Conservation (phyloP, 78 protist genomes). For the Goniomonas avonlea region DNA sequence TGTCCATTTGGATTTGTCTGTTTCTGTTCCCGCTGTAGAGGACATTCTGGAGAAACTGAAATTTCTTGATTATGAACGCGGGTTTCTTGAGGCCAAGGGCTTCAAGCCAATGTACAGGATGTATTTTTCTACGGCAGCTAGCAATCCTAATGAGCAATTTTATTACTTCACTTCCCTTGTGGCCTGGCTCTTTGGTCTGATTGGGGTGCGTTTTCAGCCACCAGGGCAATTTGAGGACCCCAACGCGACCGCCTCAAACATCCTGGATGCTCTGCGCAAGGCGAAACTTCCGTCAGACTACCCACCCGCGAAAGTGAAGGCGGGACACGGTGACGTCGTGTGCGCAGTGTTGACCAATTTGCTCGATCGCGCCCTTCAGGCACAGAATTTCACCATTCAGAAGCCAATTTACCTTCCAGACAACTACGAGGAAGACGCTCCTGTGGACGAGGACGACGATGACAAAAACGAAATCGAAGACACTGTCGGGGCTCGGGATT, state of each 20-base stretch:
- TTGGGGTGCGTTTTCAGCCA: background rate
- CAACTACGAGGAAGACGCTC: background rate
- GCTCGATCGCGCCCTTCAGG: background rate
- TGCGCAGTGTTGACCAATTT: background rate
- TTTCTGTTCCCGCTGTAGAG: no score
- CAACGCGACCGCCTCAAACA: background rate
- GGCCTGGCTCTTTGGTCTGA: background rate
- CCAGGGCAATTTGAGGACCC: constrained; percentile 15
- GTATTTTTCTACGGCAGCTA: background rate
- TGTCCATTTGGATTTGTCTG: no score
- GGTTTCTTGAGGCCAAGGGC: background rate
- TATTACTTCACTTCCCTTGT: background rate
- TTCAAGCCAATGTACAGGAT: background rate
- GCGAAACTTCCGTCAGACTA: background rate
- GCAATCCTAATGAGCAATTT: constrained; percentile 8
- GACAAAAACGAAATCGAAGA: background rate
- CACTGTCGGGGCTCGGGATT: background rate
- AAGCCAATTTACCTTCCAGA: background rate
- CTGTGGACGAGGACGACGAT: constrained; percentile 11
- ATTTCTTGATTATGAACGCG: background rate
- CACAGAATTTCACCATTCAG: background rate
- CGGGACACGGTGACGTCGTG: background rate
- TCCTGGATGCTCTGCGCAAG: background rate
- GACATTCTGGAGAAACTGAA: constrained; percentile 15
- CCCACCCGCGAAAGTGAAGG: background rate